A percentile compares a stretch with the other conserved stretches of the same genome.
Conservation (phyloP, 495 filamentous ascomycete species). For the Tuber calosporum region DNA sequence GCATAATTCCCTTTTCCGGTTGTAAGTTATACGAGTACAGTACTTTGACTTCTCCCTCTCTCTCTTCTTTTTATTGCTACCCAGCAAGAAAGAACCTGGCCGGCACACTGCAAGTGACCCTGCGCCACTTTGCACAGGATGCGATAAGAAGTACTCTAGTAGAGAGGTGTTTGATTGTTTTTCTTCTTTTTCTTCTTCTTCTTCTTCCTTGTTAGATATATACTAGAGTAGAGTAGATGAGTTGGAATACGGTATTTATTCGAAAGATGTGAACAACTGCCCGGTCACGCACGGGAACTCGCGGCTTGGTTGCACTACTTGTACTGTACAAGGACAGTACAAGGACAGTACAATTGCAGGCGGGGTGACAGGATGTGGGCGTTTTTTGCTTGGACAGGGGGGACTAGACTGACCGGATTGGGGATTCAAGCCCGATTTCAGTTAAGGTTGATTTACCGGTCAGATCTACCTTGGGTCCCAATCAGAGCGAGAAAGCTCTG, state of each 20-base stretch:
- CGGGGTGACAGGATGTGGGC: neutral
- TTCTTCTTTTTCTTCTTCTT: neutral
- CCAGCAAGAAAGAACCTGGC: neutral
- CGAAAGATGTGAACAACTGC: neutral
- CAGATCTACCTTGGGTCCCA: neutral
- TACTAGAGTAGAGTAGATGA: neutral
- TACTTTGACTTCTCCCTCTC: neutral
- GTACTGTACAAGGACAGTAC: no score
- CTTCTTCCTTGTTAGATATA: neutral
- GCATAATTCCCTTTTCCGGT: neutral
- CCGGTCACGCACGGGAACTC: neutral
- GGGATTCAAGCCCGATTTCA: neutral
- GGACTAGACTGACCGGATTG: neutral
- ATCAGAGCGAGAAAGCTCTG: neutral
- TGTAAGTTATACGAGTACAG: no score
- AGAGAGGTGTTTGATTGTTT: no score
- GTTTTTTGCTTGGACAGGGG: neutral
- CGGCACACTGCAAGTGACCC: neutral
- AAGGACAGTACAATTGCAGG: no score
- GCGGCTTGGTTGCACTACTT: neutral
- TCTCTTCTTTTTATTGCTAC: neutral
- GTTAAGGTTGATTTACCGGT: slow-evolving; percentile 5
- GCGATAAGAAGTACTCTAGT: no score
- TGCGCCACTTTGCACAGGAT: neutral
- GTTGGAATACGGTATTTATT: neutral